Evolutionary conservation across 306 rosid genomes (phyloP), one percentile per base, ranked within the genome.

Genomic region (Vicia villosa): DNA sequence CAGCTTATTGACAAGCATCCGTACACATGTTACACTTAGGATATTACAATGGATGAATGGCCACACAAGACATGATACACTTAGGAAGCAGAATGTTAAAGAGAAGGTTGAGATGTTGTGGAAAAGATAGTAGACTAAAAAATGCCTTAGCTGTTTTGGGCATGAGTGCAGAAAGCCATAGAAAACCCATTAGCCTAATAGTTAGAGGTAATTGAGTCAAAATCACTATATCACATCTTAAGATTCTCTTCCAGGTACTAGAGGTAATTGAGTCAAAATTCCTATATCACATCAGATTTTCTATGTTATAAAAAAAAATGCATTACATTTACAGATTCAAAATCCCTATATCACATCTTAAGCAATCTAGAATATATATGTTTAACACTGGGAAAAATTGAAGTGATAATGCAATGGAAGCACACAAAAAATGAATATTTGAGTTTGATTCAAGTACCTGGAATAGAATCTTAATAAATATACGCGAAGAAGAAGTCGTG

Each of bases 381-480:
- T 74, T 59, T 52, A 62, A 41, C 32, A 22, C 30, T 1, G 12
- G 14, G 21, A 26, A 69, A 75, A 70, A 7, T 58, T 7, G 19
- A 26, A 40, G 68, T 32, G 17, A 49, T 58, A 60, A 57, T n/a
- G 66, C 70, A 65, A 47, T 2, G 6, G 55, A 58, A 67, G 66
- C 26, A 50, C 61, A 70, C 57, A 22, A 66, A 43, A 47, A 13
- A 15, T 15, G 20, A 50, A 51, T 17, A 19, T 40, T n/a, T n/a
- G 54, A 77, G 56, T 57, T 68, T 57, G 50, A 63, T n/a, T 49
- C 40, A 13, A 26, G 12, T 83, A 88, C 96, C 94, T 90, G 96
- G 89, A 94, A 89, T 56, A 92, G 92, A 71, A 92, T 87, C 86
- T 92, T 92, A 32, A 92, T 87, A 63, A 92, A 89, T 66, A 92